These are phyloP conservation scores for Mycena belliarum DNA, from an alignment of 768 basidiomycete genomes.

Conservation along the genomic window DNA sequence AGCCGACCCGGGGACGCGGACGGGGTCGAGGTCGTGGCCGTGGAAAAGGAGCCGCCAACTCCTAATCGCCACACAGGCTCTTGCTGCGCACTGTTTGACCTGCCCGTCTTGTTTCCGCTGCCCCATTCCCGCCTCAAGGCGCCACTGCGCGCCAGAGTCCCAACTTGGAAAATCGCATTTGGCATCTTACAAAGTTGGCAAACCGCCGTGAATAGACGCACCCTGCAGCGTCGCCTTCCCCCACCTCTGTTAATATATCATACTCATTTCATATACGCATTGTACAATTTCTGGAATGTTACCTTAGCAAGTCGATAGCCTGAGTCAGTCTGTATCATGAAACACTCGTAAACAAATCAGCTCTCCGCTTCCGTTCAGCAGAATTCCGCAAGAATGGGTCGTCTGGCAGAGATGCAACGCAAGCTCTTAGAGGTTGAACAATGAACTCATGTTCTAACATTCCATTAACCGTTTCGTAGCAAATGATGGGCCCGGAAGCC, in stretches of 20 bases:
- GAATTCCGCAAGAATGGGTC: conserved; percentile 66
- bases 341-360: conserved; percentile 1
- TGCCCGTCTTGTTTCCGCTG: conserved; percentile 2
- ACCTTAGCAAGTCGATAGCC: too few relatives aligned
- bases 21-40: conserved; percentile 39
- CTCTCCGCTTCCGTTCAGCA: neutral
- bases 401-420: conserved; percentile 95
- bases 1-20: conserved; percentile 34
- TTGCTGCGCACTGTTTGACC: neutral
- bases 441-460: conserved; percentile 38
- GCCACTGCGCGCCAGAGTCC: neutral
- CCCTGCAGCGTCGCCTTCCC: neutral
- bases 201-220: neutral
- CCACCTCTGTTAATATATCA: conserved; percentile 11
- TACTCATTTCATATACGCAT: conserved; percentile 11
- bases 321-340: too few relatives aligned
- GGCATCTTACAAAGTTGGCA: neutral
- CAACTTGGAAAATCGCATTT: neutral
- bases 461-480: conserved; percentile 53
- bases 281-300: conserved; percentile 9
- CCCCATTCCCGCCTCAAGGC: neutral
- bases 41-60: conserved; percentile 29
- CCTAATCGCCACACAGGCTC: neutral
- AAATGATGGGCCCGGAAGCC: conserved; percentile 99
- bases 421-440: conserved; percentile 68